Evolutionary conservation across 1,284 basidiomycete genomes (phyloP).

Genomic region (Phenoliferia sp.): DNA sequence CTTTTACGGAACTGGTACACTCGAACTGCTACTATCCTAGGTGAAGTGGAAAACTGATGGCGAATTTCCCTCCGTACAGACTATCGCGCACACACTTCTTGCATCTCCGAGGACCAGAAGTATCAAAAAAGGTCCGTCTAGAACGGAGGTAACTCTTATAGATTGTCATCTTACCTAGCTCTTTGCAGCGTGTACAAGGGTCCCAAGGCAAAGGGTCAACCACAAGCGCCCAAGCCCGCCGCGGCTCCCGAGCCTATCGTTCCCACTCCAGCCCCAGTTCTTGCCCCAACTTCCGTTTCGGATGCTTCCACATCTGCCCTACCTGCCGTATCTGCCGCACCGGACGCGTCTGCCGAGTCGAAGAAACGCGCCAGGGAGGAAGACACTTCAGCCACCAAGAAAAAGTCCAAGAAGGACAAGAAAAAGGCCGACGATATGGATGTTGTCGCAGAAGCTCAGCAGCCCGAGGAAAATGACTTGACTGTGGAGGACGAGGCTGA

Average conservation of each 20-base stretch:
- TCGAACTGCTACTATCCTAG: no score
- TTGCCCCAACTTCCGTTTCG: no score
- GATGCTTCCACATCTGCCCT: no score
- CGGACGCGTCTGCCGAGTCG: not conserved
- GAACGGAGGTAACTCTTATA: no score
- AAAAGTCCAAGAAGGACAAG: not conserved
- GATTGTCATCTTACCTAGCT: not conserved
- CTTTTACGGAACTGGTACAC: slow-evolving; percentile 23
- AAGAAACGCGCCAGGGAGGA: not conserved
- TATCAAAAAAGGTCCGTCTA: slow-evolving; percentile 62
- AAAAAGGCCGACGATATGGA: not conserved
- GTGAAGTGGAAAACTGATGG: no score
- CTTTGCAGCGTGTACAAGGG: slow-evolving; percentile 61
- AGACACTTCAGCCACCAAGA: not conserved
- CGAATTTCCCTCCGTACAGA: no score
- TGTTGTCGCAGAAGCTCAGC: no score
- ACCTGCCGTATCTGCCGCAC: not conserved
- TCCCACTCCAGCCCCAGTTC: not conserved
- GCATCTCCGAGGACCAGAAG: slow-evolving; percentile 84
- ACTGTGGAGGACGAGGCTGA: no score
- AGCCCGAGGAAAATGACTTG: no score
- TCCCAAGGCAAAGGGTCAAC: slow-evolving; percentile 48
- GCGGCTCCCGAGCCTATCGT: not conserved
- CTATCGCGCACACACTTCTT: slow-evolving; percentile 60
- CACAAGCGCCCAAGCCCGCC: not conserved